phyloP scores from a whole-genome alignment of 495 filamentous ascomycete species.

The Cenococcum geophilum region DNA sequence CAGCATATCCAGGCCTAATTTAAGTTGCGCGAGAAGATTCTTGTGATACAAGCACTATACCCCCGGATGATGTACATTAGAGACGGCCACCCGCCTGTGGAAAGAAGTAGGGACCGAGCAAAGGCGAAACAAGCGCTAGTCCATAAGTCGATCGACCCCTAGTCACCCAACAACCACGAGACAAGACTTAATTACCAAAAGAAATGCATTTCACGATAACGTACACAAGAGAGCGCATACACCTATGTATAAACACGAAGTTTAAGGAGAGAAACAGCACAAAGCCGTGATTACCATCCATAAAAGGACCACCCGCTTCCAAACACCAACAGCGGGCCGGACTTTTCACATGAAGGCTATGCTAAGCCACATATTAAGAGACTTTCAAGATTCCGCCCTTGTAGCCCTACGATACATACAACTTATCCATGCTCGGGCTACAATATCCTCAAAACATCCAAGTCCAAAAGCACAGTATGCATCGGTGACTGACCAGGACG shows the following conservation, averaged over 20 bases:
- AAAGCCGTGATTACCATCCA: conserved; percentile 15
- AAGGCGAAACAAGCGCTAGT: too few relatives aligned
- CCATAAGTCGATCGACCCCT: too few relatives aligned
- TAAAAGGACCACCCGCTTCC: conserved; percentile 8
- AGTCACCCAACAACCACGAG: too few relatives aligned
- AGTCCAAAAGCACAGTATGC: conserved; percentile 13
- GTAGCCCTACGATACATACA: conserved; percentile 31
- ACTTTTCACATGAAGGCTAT: conserved; percentile 16
- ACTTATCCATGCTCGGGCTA: conserved; percentile 24
- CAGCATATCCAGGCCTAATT: too few relatives aligned
- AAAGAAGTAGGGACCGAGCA: too few relatives aligned
- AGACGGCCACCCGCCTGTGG: too few relatives aligned
- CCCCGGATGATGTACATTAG: too few relatives aligned
- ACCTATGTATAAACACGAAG: conserved; percentile 29
- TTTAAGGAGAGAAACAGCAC: conserved; percentile 20
- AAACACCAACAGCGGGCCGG: conserved; percentile 8
- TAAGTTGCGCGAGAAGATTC: too few relatives aligned
- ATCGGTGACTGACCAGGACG: conserved; percentile 7
- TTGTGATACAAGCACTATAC: too few relatives aligned
- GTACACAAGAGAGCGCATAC: conserved; percentile 25
- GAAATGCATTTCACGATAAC: conserved; percentile 28
- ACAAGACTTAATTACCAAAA: neutral
- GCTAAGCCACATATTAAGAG: conserved; percentile 25
- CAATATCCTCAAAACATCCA: conserved; percentile 11
- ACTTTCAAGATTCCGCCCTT: conserved; percentile 17